These are phyloP conservation scores for Kwoniella sp. DNA, from an alignment of 768 basidiomycete species.

Conservation along the genomic window DNA sequence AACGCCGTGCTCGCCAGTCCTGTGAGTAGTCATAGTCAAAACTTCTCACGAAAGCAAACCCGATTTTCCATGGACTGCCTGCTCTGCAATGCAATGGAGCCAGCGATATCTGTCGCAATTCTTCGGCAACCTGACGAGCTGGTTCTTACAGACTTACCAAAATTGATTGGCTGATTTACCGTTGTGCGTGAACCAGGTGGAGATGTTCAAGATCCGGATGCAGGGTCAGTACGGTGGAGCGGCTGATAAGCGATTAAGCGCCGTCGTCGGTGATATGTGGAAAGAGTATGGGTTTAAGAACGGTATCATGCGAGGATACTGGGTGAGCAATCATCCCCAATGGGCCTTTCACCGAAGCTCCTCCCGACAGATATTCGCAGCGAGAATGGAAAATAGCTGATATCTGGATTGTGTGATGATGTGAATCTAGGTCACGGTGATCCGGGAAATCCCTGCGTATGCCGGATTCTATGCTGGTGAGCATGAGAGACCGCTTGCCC, in stretches of 20 bases:
- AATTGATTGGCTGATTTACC: too few relatives aligned
- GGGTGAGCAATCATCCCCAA: constrained; percentile 63
- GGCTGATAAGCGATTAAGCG: constrained; percentile 74
- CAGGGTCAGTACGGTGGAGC: constrained; percentile 85
- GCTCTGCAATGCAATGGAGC: too few relatives aligned
- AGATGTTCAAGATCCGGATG: constrained; percentile 99
- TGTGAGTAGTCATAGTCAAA: constrained; percentile 56
- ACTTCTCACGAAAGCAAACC: too few relatives aligned
- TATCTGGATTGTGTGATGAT: too few relatives aligned
- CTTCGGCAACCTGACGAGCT: too few relatives aligned
- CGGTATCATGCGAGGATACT: constrained; percentile 95
- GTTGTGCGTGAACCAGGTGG: too few relatives aligned
- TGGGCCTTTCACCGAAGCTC: not conserved
- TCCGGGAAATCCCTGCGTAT: constrained; percentile 93
- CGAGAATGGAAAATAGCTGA: too few relatives aligned
- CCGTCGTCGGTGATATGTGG: constrained; percentile 81
- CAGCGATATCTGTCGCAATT: too few relatives aligned
- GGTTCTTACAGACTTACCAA: too few relatives aligned
- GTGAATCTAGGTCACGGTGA: constrained; percentile 73
- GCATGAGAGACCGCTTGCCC: too few relatives aligned
- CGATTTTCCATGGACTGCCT: too few relatives aligned
- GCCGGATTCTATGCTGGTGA: constrained; percentile 68
- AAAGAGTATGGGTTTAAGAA: constrained; percentile 76
- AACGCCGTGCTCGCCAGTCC: constrained; percentile 91
- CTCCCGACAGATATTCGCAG: not conserved